Conservation (phyloP, 1,139 yeast species). For the Wickerhamiella infanticola region DNA sequence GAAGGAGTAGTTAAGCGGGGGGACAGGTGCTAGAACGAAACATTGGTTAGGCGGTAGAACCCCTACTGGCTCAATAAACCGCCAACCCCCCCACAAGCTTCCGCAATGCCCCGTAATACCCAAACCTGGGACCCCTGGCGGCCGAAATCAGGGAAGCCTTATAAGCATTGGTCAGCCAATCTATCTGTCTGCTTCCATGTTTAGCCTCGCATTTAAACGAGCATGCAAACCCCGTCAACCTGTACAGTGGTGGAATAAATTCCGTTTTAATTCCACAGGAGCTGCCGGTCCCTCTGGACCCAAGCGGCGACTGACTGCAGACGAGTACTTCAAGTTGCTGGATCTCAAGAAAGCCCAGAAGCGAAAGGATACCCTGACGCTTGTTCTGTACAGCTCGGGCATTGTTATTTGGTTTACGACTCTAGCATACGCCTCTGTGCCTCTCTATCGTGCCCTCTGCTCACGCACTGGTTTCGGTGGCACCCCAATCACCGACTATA, state of each 20-base stretch:
- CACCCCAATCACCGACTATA: conserved; percentile 72
- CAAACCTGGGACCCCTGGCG: too few species aligned
- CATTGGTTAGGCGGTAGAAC: too few species aligned
- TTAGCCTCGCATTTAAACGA: not conserved
- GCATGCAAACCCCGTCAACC: not conserved
- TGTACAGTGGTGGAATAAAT: not conserved
- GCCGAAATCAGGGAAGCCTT: too few species aligned
- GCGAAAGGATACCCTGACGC: conserved; percentile 30
- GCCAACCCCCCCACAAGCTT: too few species aligned
- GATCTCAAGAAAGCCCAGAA: conserved; percentile 14
- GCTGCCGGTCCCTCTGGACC: not conserved
- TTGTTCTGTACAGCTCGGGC: conserved; percentile 59
- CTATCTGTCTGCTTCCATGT: not conserved
- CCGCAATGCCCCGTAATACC: too few species aligned
- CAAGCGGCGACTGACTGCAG: not conserved
- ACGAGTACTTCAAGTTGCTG: not conserved
- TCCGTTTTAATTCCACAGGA: not conserved
- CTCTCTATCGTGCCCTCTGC: conserved; percentile 81
- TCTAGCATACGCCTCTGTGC: conserved; percentile 80
- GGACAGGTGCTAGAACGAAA: too few species aligned
- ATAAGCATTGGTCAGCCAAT: too few species aligned
- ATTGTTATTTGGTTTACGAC: conserved; percentile 62
- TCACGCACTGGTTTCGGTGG: conserved; percentile 96
- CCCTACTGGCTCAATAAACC: too few species aligned
- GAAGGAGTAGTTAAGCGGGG: too few species aligned